Base-by-base conservation (phyloP, 257 asterid genomes). In the Rhazya stricta region DNA sequence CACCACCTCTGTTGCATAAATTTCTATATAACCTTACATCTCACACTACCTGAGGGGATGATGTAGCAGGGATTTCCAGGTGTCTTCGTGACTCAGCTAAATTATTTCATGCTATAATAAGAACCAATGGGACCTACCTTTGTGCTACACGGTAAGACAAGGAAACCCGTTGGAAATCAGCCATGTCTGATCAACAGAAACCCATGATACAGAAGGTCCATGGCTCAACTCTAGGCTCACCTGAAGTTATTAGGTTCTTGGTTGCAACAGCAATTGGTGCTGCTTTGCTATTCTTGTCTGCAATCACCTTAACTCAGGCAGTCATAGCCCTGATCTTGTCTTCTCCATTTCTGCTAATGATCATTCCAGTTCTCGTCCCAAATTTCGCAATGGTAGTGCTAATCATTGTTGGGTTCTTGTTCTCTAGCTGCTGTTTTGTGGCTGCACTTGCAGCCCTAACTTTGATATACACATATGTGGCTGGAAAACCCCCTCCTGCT, bases 251-350 rank as follows among this genome's bases (percentile, higher is more conserved):
- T 41, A 79, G 75, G 79, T 46, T 86, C 79, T 29, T 78, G 73
- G 76, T 63, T 1, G 84, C 82, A 25, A 76, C 82, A 27, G 37
- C 79, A 30, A 56, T 82, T 32, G 90, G 85, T 53, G 83, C 77
- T 78, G 78, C 76, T 62, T 77, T 83, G 76, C 79, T 84, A 9
- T 85, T 73, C 63, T 60, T 83, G 60, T 85, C 87, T 21, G 83
- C 80, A n/a, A 13, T 81, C 45, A 86, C 80, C 74, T 74, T 81
- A 51, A 75, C 83, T n/a, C 82, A 79, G 43, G 78, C 85, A 25
- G 76, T 81, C 53, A 57, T 86, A 51, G 78, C 77, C 67, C 32
- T 86, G 77, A 65, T 80, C 61, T 67, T 79, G n/a, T 75, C 79
- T n/a, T 70, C 81, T 36, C 86, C 86, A 34, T 50, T 79, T 29